These are phyloP conservation scores for Plasmodium ovale DNA, from an alignment of 169 alveolate genomes.

Conservation along the genomic window DNA sequence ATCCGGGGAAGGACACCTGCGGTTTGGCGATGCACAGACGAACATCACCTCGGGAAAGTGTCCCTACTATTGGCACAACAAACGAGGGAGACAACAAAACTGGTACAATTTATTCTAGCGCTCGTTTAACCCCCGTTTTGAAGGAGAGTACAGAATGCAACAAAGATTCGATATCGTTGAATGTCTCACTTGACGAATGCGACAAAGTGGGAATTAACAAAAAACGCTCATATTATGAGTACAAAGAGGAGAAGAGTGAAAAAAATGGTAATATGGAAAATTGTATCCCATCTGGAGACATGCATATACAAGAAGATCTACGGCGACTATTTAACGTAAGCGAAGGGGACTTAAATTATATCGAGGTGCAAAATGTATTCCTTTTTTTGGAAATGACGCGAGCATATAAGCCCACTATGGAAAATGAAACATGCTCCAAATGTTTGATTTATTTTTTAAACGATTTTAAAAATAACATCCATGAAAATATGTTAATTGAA, in stretches of 20 bases:
- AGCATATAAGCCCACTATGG: constrained; percentile 9
- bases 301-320: constrained; percentile 33
- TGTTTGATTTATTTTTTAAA: constrained; percentile 44
- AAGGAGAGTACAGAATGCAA: too few species aligned
- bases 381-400: constrained; percentile 36
- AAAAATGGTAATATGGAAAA: background rate
- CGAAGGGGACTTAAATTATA: constrained; percentile 27
- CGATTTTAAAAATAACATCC: constrained; percentile 55
- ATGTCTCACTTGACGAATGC: background rate
- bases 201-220: background rate
- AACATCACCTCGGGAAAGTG: too few species aligned
- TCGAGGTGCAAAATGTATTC: constrained; percentile 48
- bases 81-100: too few species aligned
- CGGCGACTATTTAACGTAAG: constrained; percentile 12
- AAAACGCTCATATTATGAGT: too few species aligned
- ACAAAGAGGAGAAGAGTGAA: too few species aligned
- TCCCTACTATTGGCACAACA: too few species aligned
- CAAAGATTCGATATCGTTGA: background rate
- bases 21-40: too few species aligned
- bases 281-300: background rate
- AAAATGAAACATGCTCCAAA: constrained; percentile 33
- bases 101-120: too few species aligned
- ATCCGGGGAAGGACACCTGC: background rate
- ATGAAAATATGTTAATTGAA: constrained; percentile 76
- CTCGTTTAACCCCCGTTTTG: too few species aligned